A percentile compares a stretch with the other conserved stretches of the same genome.
Evolutionary conservation across 2,329 filamentous ascomycete species (phyloP).

Genomic region (Diaporthe ampelina): DNA sequence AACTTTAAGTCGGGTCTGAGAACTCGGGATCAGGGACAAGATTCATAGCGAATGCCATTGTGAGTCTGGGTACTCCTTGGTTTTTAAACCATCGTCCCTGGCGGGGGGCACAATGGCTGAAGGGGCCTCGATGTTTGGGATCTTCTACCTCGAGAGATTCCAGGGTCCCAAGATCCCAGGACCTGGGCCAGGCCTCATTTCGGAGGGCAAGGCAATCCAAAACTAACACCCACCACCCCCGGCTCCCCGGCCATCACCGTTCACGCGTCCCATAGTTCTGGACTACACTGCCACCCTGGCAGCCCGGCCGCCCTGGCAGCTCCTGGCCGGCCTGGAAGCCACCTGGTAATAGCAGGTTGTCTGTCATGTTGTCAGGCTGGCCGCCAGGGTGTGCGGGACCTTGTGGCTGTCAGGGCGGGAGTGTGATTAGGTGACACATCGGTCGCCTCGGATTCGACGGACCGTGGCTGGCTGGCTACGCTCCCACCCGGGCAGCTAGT

Average conservation of each 20-base stretch:
- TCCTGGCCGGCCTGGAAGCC: background rate
- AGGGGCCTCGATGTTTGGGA: constrained; percentile 10
- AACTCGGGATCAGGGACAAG: background rate
- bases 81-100: constrained; percentile 16
- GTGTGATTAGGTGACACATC: constrained; percentile 33
- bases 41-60: background rate
- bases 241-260: constrained; percentile 18
- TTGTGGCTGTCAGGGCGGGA: constrained; percentile 3
- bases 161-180: constrained; percentile 23
- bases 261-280: constrained; percentile 27
- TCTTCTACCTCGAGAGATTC: constrained; percentile 18
- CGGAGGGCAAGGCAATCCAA: constrained; percentile 28
- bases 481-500: too few relatives aligned
- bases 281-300: constrained; percentile 22
- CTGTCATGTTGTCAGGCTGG: too few relatives aligned
- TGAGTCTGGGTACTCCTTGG: constrained; percentile 28
- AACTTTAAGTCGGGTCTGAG: constrained; percentile 18
- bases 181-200: constrained; percentile 29
- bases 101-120: background rate
- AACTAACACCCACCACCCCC: constrained; percentile 6
- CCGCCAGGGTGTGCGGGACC: background rate
- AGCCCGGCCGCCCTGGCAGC: background rate
- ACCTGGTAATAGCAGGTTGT: background rate
- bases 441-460: constrained; percentile 22
- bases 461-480: constrained; percentile 2